Evolutionary conservation across 1,284 basidiomycete genomes (phyloP), one percentile per base, ranked within the genome.

Genomic region (Stereum hirsutum): DNA sequence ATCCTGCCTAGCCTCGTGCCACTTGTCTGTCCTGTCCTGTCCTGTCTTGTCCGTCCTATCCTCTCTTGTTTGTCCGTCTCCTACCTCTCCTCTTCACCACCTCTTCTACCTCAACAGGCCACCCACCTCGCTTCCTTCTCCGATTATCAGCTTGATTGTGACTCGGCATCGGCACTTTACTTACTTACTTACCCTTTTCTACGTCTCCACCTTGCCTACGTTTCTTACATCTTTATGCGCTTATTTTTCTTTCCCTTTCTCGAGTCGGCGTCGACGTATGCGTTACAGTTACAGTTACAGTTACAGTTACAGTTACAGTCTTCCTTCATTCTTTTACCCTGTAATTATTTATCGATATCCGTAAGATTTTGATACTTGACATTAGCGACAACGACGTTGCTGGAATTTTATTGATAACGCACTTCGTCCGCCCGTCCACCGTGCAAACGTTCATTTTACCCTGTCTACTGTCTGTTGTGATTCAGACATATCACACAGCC

Each of bases 331-430:
- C 21, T 25, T 17, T 20, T 24, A 21, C 38, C 20, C 12, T 39
- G 38, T 39, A 39, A 26, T 24, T 39, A 39, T 39, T 28, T 26
- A 27, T 28, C 24, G n/a, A n/a, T n/a, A n/a, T n/a, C n/a, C n/a
- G n/a, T n/a, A n/a, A n/a, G n/a, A n/a, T n/a, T n/a, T n/a, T n/a
- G n/a, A n/a, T n/a, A n/a, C n/a, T n/a, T n/a, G n/a, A n/a, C n/a
- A n/a, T n/a, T n/a, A n/a, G n/a, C n/a, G n/a, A n/a, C n/a, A n/a
- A n/a, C n/a, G n/a, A n/a, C n/a, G n/a, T n/a, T n/a, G n/a, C n/a
- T n/a, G n/a, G n/a, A n/a, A n/a, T n/a, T n/a, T n/a, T n/a, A n/a
- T n/a, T n/a, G n/a, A n/a, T n/a, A n/a, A n/a, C n/a, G n/a, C n/a
- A n/a, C n/a, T n/a, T n/a, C n/a, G n/a, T n/a, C n/a, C n/a, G n/a